These are phyloP conservation scores for Globisporangium nodosum DNA, from an alignment of 352 stramenopile genomes.

Conservation along the genomic window DNA sequence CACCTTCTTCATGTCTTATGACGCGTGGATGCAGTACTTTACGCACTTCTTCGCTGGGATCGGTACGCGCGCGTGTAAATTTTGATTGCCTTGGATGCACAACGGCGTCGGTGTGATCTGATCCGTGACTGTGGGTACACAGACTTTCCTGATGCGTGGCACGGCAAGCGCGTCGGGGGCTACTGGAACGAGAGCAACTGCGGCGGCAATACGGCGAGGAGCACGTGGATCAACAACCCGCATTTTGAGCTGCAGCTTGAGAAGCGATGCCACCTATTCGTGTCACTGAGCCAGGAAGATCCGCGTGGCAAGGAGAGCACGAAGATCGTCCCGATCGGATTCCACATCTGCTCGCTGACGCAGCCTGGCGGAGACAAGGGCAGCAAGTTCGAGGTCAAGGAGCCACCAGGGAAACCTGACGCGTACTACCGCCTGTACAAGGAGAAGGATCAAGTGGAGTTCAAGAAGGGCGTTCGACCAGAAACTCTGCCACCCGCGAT, in stretches of 20 bases:
- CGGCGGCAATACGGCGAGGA: constrained; percentile 75
- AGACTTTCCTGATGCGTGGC: constrained; percentile 89
- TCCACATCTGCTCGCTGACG: constrained; percentile 69
- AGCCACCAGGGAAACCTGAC: constrained; percentile 48
- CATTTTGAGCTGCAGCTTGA: constrained; percentile 71
- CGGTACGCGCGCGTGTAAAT: constrained; percentile 27
- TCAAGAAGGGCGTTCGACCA: constrained; percentile 45
- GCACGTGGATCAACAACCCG: constrained; percentile 87
- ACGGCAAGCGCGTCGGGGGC: constrained; percentile 67
- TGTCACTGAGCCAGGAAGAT: constrained; percentile 79
- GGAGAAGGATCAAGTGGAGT: constrained; percentile 45
- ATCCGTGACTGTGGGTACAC: neutral
- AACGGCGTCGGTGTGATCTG: neutral
- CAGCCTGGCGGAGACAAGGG: constrained; percentile 18
- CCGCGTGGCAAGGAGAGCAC: constrained; percentile 60
- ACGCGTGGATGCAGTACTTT: constrained; percentile 85
- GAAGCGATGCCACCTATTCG: constrained; percentile 57
- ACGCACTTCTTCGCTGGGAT: constrained; percentile 90
- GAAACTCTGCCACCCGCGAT: constrained; percentile 59
- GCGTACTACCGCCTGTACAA: constrained; percentile 76
- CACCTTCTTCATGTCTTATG: constrained; percentile 91
- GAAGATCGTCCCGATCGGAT: constrained; percentile 75
- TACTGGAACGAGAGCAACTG: constrained; percentile 75
- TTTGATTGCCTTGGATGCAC: neutral
- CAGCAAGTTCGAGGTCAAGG: constrained; percentile 56